Evolutionary conservation across 495 filamentous ascomycete species (phyloP).

Genomic region (Hypomontagnella submonticulosa): DNA sequence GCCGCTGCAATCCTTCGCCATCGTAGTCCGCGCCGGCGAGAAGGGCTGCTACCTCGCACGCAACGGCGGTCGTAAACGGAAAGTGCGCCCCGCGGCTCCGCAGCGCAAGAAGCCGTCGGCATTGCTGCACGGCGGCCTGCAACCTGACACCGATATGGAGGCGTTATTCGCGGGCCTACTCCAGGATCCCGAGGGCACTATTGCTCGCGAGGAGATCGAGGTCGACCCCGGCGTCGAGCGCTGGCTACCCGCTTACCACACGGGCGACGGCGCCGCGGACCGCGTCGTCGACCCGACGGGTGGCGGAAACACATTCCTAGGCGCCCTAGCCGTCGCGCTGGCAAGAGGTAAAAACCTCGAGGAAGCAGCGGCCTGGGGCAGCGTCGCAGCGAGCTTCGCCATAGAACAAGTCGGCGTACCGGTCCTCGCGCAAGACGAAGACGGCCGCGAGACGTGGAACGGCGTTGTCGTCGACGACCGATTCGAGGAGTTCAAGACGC

Average conservation of each 20-base stretch:
- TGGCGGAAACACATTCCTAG: conserved; percentile 94
- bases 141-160: conserved; percentile 64
- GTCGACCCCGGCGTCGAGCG: conserved; percentile 64
- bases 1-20: conserved; percentile 65
- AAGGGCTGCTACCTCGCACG: conserved; percentile 63
- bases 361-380: conserved; percentile 79
- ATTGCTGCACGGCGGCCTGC: conserved; percentile 55
- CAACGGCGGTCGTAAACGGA: conserved; percentile 60
- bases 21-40: conserved; percentile 63
- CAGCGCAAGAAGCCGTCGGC: conserved; percentile 54
- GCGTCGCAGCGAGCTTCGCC: conserved; percentile 89
- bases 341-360: conserved; percentile 70
- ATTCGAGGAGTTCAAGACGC: conserved; percentile 61
- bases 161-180: conserved; percentile 62
- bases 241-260: conserved; percentile 68
- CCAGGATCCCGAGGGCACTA: conserved; percentile 60
- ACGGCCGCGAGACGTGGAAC: conserved; percentile 82
- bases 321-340: conserved; percentile 81
- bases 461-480: conserved; percentile 65
- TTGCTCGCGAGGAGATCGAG: conserved; percentile 69
- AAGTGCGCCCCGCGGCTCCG: conserved; percentile 26
- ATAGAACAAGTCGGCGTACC: conserved; percentile 95
- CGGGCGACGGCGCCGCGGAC: conserved; percentile 50
- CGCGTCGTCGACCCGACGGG: conserved; percentile 89
- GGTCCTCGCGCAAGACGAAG: conserved; percentile 58